Percentiles rank a stretch among this genome's conserved stretches.
phyloP scores from a whole-genome alignment of 148 eudicot genomes.

The Vaccinium myrtillus region DNA sequence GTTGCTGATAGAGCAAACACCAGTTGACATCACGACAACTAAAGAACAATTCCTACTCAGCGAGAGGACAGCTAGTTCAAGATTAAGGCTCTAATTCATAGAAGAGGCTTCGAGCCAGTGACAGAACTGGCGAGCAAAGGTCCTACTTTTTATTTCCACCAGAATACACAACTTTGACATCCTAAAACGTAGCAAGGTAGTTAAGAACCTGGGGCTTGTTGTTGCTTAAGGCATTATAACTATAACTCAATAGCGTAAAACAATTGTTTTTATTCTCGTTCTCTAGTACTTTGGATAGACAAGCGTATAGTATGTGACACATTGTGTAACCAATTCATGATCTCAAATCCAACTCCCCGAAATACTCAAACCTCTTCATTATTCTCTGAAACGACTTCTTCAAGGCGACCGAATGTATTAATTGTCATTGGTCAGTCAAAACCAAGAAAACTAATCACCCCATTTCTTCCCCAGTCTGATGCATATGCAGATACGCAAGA shows the following conservation, averaged over 20 bases:
- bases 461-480: neutral
- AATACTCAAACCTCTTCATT: neutral
- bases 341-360: neutral
- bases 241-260: neutral
- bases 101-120: neutral
- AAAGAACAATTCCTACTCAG: neutral
- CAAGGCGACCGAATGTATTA: neutral
- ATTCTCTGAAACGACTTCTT: constrained; percentile 1
- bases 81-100: neutral
- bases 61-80: neutral
- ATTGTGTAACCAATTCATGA: too few species aligned
- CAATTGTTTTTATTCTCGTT: neutral
- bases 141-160: neutral
- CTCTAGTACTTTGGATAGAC: neutral
- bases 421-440: neutral
- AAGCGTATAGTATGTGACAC: neutral
- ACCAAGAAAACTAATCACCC: neutral
- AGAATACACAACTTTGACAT: neutral
- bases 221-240: neutral
- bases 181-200: neutral
- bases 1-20: neutral
- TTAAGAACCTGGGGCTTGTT: too few species aligned
- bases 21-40: neutral
- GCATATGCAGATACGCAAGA: constrained; percentile 1
- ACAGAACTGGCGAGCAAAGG: neutral